phyloP scores from a whole-genome alignment of 345 rosid species.

The Acer yangbiense region DNA sequence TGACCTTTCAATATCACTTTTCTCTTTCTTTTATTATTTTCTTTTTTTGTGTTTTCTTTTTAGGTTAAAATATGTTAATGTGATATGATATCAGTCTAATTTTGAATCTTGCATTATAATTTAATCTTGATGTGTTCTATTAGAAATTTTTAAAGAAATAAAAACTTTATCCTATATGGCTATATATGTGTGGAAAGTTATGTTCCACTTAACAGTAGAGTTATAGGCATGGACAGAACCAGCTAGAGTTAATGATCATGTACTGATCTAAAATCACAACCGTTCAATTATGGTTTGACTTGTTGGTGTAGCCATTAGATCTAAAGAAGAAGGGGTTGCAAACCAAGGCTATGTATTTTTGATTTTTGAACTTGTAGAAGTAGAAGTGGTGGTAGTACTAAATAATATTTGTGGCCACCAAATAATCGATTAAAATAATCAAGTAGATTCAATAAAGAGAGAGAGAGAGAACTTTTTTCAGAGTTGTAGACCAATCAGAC shows the following conservation, averaged over 20 bases:
- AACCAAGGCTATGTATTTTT: background rate
- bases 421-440: too few species aligned
- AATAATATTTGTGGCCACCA: background rate
- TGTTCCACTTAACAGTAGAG: background rate
- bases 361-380: too few species aligned
- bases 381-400: background rate
- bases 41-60: background rate
- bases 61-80: background rate
- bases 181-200: background rate
- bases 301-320: background rate
- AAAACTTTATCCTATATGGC: too few species aligned
- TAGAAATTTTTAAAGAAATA: too few species aligned
- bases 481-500: conserved; percentile 10
- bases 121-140: too few species aligned
- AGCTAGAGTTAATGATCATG: too few species aligned
- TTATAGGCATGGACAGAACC: background rate
- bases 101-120: too few species aligned
- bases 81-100: too few species aligned
- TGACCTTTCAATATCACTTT: conserved; percentile 20
- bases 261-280: background rate
- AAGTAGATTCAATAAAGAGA: background rate
- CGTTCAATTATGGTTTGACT: background rate
- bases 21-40: background rate
- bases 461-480: background rate
- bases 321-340: background rate